These are phyloP conservation scores for Patellifolia procumbens DNA, from an alignment of 179 eudicot genomes.

Conservation along the genomic window DNA sequence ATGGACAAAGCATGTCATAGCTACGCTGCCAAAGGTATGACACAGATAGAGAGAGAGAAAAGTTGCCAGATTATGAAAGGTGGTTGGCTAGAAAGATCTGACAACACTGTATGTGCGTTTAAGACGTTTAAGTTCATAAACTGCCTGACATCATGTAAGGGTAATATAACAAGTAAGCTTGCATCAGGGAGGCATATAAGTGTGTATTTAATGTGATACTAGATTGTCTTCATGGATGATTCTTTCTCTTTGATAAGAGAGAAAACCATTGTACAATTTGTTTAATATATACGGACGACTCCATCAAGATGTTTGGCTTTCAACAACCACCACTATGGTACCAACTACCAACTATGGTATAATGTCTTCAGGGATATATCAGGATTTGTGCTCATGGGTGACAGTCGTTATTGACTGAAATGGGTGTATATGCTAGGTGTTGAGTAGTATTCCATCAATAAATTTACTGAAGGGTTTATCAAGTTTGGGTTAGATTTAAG, in stretches of 20 bases:
- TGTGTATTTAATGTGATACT: not conserved
- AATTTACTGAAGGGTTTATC: too few relatives aligned
- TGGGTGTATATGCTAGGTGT: too few relatives aligned
- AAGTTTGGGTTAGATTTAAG: too few relatives aligned
- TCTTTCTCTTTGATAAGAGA: not conserved
- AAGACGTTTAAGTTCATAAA: not conserved
- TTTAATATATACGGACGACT: too few relatives aligned
- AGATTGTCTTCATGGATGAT: not conserved
- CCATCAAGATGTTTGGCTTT: too few relatives aligned
- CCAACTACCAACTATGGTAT: too few relatives aligned
- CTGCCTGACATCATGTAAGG: not conserved
- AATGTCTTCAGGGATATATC: too few relatives aligned
- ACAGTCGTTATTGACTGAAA: too few relatives aligned
- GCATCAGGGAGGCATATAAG: not conserved
- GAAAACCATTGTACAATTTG: not conserved
- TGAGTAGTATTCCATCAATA: too few relatives aligned
- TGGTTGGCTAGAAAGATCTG: not conserved
- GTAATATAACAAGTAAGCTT: not conserved
- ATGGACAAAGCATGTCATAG: not conserved
- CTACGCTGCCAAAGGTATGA: too few relatives aligned
- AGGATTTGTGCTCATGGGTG: too few relatives aligned
- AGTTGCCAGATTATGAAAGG: not conserved
- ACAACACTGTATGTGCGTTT: not conserved
- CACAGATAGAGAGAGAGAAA: not conserved
- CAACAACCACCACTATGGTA: too few relatives aligned